phyloP scores from a whole-genome alignment of 768 basidiomycete genomes.

The Lactarius deliciosus region DNA sequence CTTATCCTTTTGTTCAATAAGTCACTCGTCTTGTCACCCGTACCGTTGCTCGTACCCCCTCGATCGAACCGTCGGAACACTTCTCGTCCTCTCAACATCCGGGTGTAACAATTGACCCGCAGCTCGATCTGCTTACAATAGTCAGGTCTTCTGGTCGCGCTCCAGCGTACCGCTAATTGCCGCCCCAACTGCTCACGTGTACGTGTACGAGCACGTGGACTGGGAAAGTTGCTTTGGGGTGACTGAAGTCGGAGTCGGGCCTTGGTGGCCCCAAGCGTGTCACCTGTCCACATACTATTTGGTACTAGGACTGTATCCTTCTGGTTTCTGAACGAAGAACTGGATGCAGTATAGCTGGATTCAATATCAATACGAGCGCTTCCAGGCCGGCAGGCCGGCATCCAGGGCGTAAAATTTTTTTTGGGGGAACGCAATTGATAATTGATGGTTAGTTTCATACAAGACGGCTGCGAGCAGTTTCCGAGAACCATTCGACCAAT shows the following conservation, averaged over 20 bases:
- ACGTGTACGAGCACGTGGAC: background rate
- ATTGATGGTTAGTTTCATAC: background rate
- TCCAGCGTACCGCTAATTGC: background rate
- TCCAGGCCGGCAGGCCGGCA: background rate
- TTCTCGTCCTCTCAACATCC: background rate
- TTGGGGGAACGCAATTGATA: background rate
- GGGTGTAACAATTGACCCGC: background rate
- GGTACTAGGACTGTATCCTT: background rate
- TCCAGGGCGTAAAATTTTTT: background rate
- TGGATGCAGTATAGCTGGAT: background rate
- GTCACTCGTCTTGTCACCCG: too few relatives aligned
- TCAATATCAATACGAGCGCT: background rate
- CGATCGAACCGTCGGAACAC: background rate
- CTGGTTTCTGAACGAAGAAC: background rate
- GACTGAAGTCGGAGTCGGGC: background rate
- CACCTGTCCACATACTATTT: background rate
- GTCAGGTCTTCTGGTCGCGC: background rate
- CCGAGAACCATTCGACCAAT: background rate
- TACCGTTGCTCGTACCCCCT: too few relatives aligned
- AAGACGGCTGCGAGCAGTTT: background rate
- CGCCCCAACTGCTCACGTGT: background rate
- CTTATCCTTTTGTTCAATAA: slow-evolving; percentile 9
- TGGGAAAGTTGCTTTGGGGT: background rate
- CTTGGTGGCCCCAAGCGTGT: background rate
- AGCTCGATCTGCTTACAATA: background rate